Evolutionary conservation across 306 rosid genomes (phyloP), one percentile per base, ranked within the genome.

Genomic region (Quercus agrifolia): DNA sequence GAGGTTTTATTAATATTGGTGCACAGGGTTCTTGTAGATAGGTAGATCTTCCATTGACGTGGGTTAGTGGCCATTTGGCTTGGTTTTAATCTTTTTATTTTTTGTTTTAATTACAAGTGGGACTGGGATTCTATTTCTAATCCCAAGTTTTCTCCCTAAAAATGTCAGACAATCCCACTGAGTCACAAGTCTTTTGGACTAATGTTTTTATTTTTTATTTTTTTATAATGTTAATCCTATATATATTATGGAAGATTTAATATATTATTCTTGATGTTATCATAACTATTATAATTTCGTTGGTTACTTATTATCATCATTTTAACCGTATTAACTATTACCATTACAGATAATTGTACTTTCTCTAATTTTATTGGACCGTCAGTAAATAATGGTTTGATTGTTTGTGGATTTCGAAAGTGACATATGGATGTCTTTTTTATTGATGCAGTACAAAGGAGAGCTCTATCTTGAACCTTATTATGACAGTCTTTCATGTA

Each of bases 401-500:
- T 77, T 63, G 52, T 70, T 79, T 59, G 86, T 84, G 85, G 86
- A 85, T 77, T 76, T 75, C 86, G 83, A 87, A 83, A 84, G 75
- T 84, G 91, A 81, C 46, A 25, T 75, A 66, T 68, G 59, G 25
- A 13, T 44, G 28, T 61, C 57, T 74, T 20, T 63, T 79, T 59
- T 76, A 68, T 28, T 54, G 59, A 64, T 83, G 88, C 92, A 94
- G 99, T 84, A 94, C 99, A 74, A 94, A 91, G 90, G 97, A 94
- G 80, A 94, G 99, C 82, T 94, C 97, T 54, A 66, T 86, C 56
- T 70, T 94, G 89, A 94, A 94, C 92, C 87, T 92, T 35, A 75
- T 89, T 30, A 90, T 94, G 99, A 92, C 99, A 81, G 84, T 85
- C n/a, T 90, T 91, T 84, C 99, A 94, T 82, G 86, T 94, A 75